phyloP scores from a whole-genome alignment of 768 basidiomycete species.

The Boletus eberwhitei region DNA sequence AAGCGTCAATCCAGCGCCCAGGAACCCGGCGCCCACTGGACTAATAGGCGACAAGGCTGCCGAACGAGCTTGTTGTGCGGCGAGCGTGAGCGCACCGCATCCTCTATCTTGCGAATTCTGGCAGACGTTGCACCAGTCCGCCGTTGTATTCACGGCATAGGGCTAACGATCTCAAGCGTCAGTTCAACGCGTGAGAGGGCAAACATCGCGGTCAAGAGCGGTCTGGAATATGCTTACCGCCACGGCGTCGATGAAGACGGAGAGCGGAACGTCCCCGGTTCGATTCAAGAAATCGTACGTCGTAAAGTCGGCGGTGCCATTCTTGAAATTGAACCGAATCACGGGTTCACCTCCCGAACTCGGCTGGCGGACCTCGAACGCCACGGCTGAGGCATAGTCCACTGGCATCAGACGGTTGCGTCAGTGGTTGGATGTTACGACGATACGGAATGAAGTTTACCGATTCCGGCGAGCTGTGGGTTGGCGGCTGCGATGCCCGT shows the following conservation, averaged over 20 bases:
- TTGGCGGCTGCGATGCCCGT: slow-evolving; percentile 51
- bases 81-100: slow-evolving; percentile 45
- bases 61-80: slow-evolving; percentile 24
- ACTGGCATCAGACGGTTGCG: slow-evolving; percentile 36
- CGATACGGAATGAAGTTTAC: slow-evolving; percentile 28
- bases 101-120: slow-evolving; percentile 55
- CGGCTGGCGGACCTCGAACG: slow-evolving; percentile 57
- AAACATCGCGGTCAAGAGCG: background rate
- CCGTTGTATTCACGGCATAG: slow-evolving; percentile 47
- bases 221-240: slow-evolving; percentile 25
- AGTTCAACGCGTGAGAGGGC: background rate
- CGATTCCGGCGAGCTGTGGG: slow-evolving; percentile 56
- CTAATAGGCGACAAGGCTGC: slow-evolving; percentile 40
- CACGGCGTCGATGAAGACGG: slow-evolving; percentile 44
- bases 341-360: slow-evolving; percentile 44
- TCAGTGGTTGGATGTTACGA: background rate
- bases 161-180: slow-evolving; percentile 34
- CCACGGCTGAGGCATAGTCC: slow-evolving; percentile 56
- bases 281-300: slow-evolving; percentile 46
- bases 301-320: slow-evolving; percentile 51
- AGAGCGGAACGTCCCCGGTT: slow-evolving; percentile 51
- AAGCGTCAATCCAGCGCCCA: slow-evolving; percentile 57
- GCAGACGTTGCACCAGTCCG: slow-evolving; percentile 59
- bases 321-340: slow-evolving; percentile 67
- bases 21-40: slow-evolving; percentile 62